A percentile compares a stretch with the other conserved stretches of the same genome.
Evolutionary conservation across 2,329 filamentous ascomycete species (phyloP).

Genomic region (Sporothrix curviconia): DNA sequence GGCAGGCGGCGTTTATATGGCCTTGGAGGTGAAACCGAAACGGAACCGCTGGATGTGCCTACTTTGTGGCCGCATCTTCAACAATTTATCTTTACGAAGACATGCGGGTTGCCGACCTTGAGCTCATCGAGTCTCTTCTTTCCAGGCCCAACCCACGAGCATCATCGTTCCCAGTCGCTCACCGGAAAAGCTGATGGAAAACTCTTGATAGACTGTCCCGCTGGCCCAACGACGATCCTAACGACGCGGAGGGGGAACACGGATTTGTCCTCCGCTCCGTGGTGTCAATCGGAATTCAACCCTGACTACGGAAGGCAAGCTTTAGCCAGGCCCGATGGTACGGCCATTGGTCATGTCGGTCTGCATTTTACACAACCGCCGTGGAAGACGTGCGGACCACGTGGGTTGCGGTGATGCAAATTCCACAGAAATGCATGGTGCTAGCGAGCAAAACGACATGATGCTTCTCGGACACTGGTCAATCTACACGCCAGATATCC

Average conservation of each 20-base stretch:
- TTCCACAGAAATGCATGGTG: slow-evolving; percentile 34
- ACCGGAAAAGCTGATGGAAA: slow-evolving; percentile 34
- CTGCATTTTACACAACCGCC: slow-evolving; percentile 47
- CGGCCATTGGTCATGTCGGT: slow-evolving; percentile 42
- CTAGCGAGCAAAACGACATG: slow-evolving; percentile 55
- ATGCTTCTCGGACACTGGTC: slow-evolving; percentile 63
- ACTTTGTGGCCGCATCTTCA: slow-evolving; percentile 66
- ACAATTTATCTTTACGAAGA: slow-evolving; percentile 73
- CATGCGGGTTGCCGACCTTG: slow-evolving; percentile 59
- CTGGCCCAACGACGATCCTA: neutral
- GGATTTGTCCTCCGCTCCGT: slow-evolving; percentile 55
- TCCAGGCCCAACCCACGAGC: slow-evolving; percentile 49
- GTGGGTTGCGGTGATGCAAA: slow-evolving; percentile 24
- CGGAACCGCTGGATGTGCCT: slow-evolving; percentile 72
- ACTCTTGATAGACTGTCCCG: slow-evolving; percentile 7
- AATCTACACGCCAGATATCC: slow-evolving; percentile 66
- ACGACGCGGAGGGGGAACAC: neutral
- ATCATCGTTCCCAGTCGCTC: slow-evolving; percentile 46
- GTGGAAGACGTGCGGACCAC: slow-evolving; percentile 30
- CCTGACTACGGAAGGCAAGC: slow-evolving; percentile 61
- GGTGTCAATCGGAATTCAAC: slow-evolving; percentile 65
- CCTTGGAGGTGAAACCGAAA: slow-evolving; percentile 67
- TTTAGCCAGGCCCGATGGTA: slow-evolving; percentile 52
- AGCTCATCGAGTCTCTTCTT: slow-evolving; percentile 55
- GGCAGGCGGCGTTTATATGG: slow-evolving; percentile 66